These are phyloP conservation scores for Boletus rex-veris DNA, from an alignment of 768 basidiomycete genomes.

Conservation along the genomic window DNA sequence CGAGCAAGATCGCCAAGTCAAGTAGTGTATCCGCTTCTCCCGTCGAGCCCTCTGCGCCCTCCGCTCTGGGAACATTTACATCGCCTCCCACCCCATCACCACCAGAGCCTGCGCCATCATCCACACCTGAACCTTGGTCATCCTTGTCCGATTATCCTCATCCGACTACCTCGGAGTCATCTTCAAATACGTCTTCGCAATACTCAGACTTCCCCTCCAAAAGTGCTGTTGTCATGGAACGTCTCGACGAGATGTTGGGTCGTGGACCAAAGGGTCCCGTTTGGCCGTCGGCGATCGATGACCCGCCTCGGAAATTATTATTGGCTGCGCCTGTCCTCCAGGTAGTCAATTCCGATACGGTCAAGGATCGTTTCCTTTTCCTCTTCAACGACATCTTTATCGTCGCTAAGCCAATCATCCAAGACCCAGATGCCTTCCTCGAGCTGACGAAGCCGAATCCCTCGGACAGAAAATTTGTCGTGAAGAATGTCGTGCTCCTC, in stretches of 20 bases:
- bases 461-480: conserved; percentile 73
- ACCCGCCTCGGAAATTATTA: conserved; percentile 82
- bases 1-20: conserved; percentile 33
- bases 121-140: conserved; percentile 77
- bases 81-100: conserved; percentile 43
- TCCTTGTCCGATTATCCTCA: conserved; percentile 69
- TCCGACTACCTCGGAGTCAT: conserved; percentile 69
- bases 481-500: conserved; percentile 87
- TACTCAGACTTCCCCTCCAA: conserved; percentile 50
- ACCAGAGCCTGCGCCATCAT: conserved; percentile 56
- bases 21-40: conserved; percentile 21
- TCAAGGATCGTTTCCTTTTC: conserved; percentile 95
- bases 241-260: conserved; percentile 67
- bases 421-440: conserved; percentile 60
- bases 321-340: conserved; percentile 86
- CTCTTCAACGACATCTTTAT: conserved; percentile 95
- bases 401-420: conserved; percentile 84
- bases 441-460: conserved; percentile 54
- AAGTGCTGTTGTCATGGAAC: conserved; percentile 58
- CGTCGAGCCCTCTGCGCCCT: conserved; percentile 16
- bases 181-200: conserved; percentile 69
- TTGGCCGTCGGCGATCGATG: conserved; percentile 68
- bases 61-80: conserved; percentile 28
- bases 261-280: conserved; percentile 56
- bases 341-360: conserved; percentile 89